Base-by-base conservation (phyloP, 2,329 filamentous ascomycete genomes). In the Ascochyta viciae-villosae region DNA sequence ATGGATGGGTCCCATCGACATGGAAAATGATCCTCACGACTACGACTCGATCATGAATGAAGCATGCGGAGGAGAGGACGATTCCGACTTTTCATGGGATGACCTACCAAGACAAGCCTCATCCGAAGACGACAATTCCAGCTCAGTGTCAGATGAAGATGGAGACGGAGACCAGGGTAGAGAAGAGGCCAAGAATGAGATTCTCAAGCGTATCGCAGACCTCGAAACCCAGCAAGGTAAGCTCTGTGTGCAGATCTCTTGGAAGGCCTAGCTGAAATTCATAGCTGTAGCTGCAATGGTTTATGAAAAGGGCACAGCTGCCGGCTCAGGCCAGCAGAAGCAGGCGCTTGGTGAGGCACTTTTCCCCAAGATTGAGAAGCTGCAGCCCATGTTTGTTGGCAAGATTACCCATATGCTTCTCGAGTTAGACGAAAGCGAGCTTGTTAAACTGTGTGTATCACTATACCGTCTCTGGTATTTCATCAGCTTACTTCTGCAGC, bases 361-460 rank as follows among this genome's bases (percentile, higher is more conserved):
- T 70, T 99, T 98, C 86, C 95, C 95, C 75, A 99, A 98, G 89
- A 98, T 99, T 73, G 88, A 93, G 78, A 87, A 87, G 67, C 89
- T 96, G 80, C 95, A 99, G 83, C 90, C 92, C 57, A 93, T 97
- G 72, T 85, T 99, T 73, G 95, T 95, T 61, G 95, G 95, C 76
- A 99, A 99, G 89, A 98, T 99, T 78, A 99, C 95, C 60, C 95
- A 95, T 81, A 99, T 99, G 95, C 89, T 99, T 71, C 82, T 99
- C 71, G 95, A 99, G 86, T 99, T 99, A 95, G 95, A 98, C 72
- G 98, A 98, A 80, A 77, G 84, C 54, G 95, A 99, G 83, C 84
- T 99, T 70, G 85, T 99, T 75, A 91, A 91, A 81, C 86, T 99
- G 91, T 96, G 89, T 91, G 93, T 91, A 62, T 46, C 37, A 34